These are phyloP conservation scores for Chaetomiaceae sp. DNA, from an alignment of 2,329 filamentous ascomycete genomes.

Conservation along the genomic window DNA sequence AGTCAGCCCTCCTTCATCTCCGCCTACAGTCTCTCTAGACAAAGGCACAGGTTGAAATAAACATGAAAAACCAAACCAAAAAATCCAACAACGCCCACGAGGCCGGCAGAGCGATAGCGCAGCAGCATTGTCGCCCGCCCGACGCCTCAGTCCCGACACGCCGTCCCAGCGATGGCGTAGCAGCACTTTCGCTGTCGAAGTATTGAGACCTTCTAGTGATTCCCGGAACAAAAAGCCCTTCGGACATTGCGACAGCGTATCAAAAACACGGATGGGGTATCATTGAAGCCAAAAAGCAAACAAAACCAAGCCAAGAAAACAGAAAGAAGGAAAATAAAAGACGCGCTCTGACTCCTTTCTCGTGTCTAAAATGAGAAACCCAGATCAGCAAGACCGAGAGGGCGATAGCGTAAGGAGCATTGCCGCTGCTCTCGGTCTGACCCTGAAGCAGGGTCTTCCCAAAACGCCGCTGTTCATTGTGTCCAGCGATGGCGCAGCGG, in stretches of 20 bases:
- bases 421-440: constrained; percentile 29
- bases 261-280: constrained; percentile 52
- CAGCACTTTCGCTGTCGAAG: constrained; percentile 52
- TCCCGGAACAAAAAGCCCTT: constrained; percentile 15
- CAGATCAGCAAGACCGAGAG: constrained; percentile 9
- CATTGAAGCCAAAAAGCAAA: constrained; percentile 35
- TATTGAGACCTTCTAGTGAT: constrained; percentile 23
- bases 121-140: constrained; percentile 47
- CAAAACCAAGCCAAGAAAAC: constrained; percentile 22
- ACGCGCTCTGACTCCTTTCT: constrained; percentile 1
- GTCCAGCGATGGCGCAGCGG: constrained; percentile 35
- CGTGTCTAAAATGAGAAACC: neutral
- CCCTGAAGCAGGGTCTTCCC: constrained; percentile 12
- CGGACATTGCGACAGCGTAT: constrained; percentile 43
- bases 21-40: neutral
- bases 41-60: neutral
- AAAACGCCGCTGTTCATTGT: constrained; percentile 26
- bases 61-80: constrained; percentile 19
- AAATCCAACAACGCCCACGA: constrained; percentile 41
- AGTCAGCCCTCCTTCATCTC: neutral
- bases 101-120: constrained; percentile 48
- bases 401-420: constrained; percentile 40
- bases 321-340: constrained; percentile 16
- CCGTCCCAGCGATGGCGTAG: constrained; percentile 54
- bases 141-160: constrained; percentile 44